Base-by-base conservation (phyloP, 1,284 basidiomycete genomes). In the Cutaneotrichosporon sp. region DNA sequence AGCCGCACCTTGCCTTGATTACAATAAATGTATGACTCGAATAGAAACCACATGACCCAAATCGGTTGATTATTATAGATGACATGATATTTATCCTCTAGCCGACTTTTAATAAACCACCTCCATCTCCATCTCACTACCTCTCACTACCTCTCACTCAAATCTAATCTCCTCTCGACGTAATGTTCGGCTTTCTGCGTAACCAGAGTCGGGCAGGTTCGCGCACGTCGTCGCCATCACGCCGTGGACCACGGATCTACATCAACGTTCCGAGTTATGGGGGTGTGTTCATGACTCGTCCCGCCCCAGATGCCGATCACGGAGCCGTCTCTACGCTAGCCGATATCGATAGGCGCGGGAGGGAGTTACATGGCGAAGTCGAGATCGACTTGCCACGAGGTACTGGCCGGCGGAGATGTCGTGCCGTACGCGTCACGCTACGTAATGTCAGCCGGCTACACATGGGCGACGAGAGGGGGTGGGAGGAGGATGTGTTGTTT, bases 401-500 rank as follows among this genome's bases (percentile, higher is more conserved):
- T 4, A 57, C 49, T 11, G 73, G 73, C 4, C 53, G 65, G 31
- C 40, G 61, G 18, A 56, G 71, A 34, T 73, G 72, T 50, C 73
- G 72, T 47, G 63, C 70, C 2, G 73, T 79, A 56, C 62, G 71
- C 49, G 69, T 79, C 11, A 71, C 64, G 3, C 53, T 74, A 2
- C 60, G 66, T 46, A 69, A 67, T 13, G 56, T 65, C 21, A 60
- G 58, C 14, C 61, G 63, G 14, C 62, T 75, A 10, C 60, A 70
- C 56, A 74, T 75, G 68, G 71, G 71, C 8, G 40, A 40, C 5
- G 61, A 60, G 22, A 56, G 70, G 40, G 68, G 67, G 10, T 66
- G 66, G 65, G 73, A 75, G 52, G 67, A 71, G 62, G 72, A 74
- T 65, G 60, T 65, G 18, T 55, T 75, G 9, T 73, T 70, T 36